These are phyloP conservation scores for Apiotrichum sp. DNA, from an alignment of 1,284 basidiomycete genomes.

Conservation along the genomic window DNA sequence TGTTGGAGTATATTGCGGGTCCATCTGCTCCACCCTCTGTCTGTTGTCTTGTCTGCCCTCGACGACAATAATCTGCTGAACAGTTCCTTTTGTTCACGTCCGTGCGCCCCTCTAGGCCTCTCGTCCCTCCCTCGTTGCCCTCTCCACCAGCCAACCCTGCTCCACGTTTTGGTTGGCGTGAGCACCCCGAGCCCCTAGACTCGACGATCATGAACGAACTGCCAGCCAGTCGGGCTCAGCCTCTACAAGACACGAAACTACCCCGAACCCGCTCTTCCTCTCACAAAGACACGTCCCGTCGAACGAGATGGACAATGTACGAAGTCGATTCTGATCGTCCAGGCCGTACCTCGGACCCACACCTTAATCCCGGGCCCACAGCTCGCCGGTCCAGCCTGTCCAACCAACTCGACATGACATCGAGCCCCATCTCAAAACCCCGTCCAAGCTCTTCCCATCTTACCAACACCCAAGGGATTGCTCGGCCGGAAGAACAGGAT, in stretches of 20 bases:
- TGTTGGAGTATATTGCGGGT: too few species aligned
- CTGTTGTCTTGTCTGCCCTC: too few species aligned
- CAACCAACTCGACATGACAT: conserved; percentile 8
- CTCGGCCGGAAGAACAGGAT: neutral
- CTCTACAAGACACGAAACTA: neutral
- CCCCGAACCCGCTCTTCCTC: neutral
- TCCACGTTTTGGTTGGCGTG: too few species aligned
- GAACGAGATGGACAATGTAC: conserved; percentile 31
- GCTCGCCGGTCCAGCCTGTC: conserved; percentile 1
- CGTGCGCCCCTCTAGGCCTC: too few species aligned
- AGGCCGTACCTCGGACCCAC: conserved; percentile 2
- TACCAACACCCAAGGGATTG: neutral
- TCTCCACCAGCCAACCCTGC: too few species aligned
- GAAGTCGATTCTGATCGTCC: conserved; percentile 6
- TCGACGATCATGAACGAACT: neutral
- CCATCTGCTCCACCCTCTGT: too few species aligned
- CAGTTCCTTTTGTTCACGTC: too few species aligned
- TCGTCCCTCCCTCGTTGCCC: too few species aligned
- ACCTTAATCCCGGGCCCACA: neutral
- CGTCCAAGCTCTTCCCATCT: neutral
- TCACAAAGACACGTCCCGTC: conserved; percentile 31
- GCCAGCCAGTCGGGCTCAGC: neutral
- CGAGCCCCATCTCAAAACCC: neutral
- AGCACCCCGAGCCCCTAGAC: too few species aligned
- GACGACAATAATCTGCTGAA: too few species aligned